Conservation (phyloP, 2,329 filamentous ascomycete genomes). For the Diaporthe batatas region DNA sequence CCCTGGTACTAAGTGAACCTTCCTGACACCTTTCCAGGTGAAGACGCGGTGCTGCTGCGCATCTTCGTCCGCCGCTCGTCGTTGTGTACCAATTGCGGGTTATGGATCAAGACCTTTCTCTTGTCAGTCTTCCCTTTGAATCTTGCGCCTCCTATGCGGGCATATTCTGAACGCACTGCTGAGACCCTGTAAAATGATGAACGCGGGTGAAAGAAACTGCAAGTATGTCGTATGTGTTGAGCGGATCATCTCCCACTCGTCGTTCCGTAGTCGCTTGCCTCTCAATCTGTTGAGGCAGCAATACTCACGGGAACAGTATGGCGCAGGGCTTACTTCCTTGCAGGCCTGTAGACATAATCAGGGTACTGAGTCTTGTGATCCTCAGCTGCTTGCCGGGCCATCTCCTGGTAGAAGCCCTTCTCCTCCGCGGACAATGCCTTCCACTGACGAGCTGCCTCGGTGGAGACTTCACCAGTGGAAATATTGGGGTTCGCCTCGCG, state of each 20-base stretch:
- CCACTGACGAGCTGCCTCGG: slow-evolving; percentile 34
- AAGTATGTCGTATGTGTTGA: neutral
- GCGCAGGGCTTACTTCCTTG: slow-evolving; percentile 2
- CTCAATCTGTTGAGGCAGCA: neutral
- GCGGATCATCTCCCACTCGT: neutral
- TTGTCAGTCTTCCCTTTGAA: neutral
- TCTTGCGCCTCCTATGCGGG: too few relatives aligned
- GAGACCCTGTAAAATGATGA: too few relatives aligned
- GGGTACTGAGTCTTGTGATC: slow-evolving; percentile 34
- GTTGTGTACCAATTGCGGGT: neutral
- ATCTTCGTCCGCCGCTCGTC: neutral
- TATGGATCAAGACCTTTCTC: neutral
- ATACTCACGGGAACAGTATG: neutral
- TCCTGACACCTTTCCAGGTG: neutral
- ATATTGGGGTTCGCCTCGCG: slow-evolving; percentile 12
- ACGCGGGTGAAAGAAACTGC: neutral
- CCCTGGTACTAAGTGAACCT: neutral
- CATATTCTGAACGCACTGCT: neutral
- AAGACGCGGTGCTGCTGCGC: slow-evolving; percentile 9
- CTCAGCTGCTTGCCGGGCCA: slow-evolving; percentile 14
- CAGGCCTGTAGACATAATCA: slow-evolving; percentile 34
- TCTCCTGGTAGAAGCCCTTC: slow-evolving; percentile 11
- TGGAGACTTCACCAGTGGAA: slow-evolving; percentile 29
- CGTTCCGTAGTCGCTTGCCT: neutral
- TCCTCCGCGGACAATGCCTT: slow-evolving; percentile 1